Evolutionary conservation across 2,329 filamentous ascomycete species (phyloP), one percentile per base, ranked within the genome.

Genomic region (Sporothrix pseudoabietina): DNA sequence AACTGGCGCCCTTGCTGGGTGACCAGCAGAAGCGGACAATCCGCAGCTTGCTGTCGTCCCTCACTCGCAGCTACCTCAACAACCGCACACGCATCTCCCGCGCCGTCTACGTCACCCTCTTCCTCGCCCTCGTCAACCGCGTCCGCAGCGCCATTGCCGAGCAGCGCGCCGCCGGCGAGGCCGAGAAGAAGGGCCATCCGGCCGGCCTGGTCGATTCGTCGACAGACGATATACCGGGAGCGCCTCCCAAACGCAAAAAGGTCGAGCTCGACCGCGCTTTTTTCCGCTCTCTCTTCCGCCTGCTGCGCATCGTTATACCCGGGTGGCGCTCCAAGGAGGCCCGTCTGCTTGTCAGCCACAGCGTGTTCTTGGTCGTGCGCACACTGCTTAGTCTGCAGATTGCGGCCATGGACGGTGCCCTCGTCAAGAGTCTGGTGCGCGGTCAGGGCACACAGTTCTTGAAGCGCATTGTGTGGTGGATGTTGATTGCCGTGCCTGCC

Each of bases 311-410:
- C 79, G 94, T 97, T 66, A 91, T 99, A 75, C 96, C 96, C 0
- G 92, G 94, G 65, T 97, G 93, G 91, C 88, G 88, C 79, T 97
- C 92, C 82, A 94, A 94, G 81, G 96, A 99, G 85, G 86, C 95
- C 44, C 85, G 94, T 76, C 84, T 99, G 78, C 84, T 99, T 74
- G 86, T 95, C 77, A 97, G 93, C 82, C 96, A 99, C 81, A 97
- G 92, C 79, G 89, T 98, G 78, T 99, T 99, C 80, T 84, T 99
- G 77, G 92, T 99, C 26, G 82, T 98, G 74, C 86, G 96, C 78
- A 98, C 96, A 0, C 84, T 99, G 79, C 94, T 99, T 78, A 98
- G 94, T 82, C 82, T 99, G 78, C 97, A 97, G 82, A 96, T 99
- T 30, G 96, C 96, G 1, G 94, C 97, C 81, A 90, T 99, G 85